A percentile compares a stretch with the other conserved stretches of the same genome.
Conservation (phyloP, 106 monocot genomes). For the Vanilla planifolia region DNA sequence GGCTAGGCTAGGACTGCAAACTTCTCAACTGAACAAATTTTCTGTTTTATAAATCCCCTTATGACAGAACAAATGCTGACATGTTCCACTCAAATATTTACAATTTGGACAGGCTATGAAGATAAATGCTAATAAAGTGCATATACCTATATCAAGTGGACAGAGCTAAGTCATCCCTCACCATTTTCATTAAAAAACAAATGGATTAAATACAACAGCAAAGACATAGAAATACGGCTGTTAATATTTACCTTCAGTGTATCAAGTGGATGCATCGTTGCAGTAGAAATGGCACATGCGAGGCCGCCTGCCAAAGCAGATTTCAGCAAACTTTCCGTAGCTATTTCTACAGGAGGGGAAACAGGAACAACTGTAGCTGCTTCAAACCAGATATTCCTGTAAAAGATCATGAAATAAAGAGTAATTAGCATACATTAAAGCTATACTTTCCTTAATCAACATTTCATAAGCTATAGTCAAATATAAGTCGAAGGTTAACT, state of each 20-base stretch:
- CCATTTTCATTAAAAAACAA: neutral
- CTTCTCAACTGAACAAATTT: too few species aligned
- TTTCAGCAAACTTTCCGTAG: conserved; percentile 63
- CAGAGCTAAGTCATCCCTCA: too few species aligned
- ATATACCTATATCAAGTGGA: too few species aligned
- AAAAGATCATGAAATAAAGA: neutral
- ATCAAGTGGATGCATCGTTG: conserved; percentile 78
- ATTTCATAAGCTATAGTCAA: too few species aligned
- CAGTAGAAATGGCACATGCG: conserved; percentile 85
- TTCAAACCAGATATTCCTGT: conserved; percentile 69
- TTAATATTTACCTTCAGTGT: conserved; percentile 60
- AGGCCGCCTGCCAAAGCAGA: conserved; percentile 92
- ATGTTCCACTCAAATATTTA: too few species aligned
- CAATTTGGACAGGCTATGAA: too few species aligned
- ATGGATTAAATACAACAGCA: neutral
- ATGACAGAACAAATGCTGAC: too few species aligned
- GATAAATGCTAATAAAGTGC: too few species aligned
- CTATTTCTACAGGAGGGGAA: conserved; percentile 46
- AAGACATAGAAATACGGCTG: neutral
- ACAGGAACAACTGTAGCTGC: conserved; percentile 53
- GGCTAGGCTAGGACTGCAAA: too few species aligned
- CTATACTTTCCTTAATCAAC: too few species aligned
- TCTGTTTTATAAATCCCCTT: too few species aligned
- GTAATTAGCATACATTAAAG: neutral
- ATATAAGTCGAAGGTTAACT: too few species aligned